Conservation (phyloP, 331 rosid genomes). For the Quercus tomentella region DNA sequence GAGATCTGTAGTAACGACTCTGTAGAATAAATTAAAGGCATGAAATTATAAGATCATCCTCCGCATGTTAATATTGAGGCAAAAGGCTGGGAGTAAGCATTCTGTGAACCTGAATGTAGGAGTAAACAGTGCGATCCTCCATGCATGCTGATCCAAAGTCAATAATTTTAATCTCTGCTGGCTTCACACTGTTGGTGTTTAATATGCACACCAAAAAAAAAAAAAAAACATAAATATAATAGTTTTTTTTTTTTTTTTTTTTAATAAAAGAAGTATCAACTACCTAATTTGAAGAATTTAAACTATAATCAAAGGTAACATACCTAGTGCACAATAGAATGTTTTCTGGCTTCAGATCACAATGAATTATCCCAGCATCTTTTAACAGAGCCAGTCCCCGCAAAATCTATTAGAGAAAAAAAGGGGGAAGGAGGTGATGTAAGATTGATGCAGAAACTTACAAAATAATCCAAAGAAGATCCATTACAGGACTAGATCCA, state of each 20-base stretch:
- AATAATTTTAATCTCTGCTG: conserved; percentile 88
- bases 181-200: conserved; percentile 58
- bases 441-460: conserved; percentile 12
- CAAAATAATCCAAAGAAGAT: not conserved
- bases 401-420: conserved; percentile 56
- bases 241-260: too few relatives aligned
- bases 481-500: not conserved
- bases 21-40: conserved; percentile 37
- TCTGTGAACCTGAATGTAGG: conserved; percentile 86
- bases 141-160: conserved; percentile 99
- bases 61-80: conserved; percentile 10
- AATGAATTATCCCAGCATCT: conserved; percentile 97
- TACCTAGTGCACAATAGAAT: conserved; percentile 89
- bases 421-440: conserved; percentile 16
- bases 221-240: conserved; percentile 30
- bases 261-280: not conserved
- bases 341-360: conserved; percentile 99
- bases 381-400: conserved; percentile 81
- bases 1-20: conserved; percentile 99
- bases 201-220: not conserved
- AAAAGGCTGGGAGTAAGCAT: conserved; percentile 5
- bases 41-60: conserved; percentile 17
- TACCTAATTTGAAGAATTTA: conserved; percentile 4
- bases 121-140: conserved; percentile 97
- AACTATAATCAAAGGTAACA: conserved; percentile 30